Base-by-base conservation (phyloP, 2,329 filamentous ascomycete species). In the Microsporum ferrugineum region DNA sequence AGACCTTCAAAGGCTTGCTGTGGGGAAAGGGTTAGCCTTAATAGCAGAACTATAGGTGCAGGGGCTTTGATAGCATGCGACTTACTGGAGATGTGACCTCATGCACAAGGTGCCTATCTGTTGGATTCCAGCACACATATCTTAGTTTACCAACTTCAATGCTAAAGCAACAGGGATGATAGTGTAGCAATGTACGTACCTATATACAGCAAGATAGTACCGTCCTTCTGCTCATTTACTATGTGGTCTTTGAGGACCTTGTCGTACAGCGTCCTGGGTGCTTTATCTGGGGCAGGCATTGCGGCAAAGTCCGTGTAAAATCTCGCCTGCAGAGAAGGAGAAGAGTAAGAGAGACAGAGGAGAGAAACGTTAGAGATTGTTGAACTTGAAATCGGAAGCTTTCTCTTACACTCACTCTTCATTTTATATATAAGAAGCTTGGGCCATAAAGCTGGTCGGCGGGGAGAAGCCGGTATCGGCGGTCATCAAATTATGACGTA, bases 1-100 rank as follows among this genome's bases (percentile, higher is more conserved):
- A 97, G 84, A 58, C 92, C 92, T 75, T 99, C 94, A 70, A 97
- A 99, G 56, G 94, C 94, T 89, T 97, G 94, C 86, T 91, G 71
- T 69, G 70, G 62, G 58, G 61, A 31, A 39, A 51, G 29, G 17
- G 31, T 59, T 38, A 57, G 57, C 39, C 43, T 49, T 53, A n/a
- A n/a, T 17, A 43, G n/a, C 12, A 31, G 56, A 31, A 33, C 17
- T 60, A 41, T 14, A 31, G 14, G 29, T 55, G 34, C 53, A 17
- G 55, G 41, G 58, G 47, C 17, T 53, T 61, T 64, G 67, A 60
- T 67, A 41, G 57, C 57, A 59, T 59, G 64, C 45, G 8, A 76
- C 86, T 72, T 82, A 91, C 88, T 65, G 94, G 94, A 69, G 92
- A 96, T 69, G 94, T 99, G 73, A 99, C 94, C 81, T 99, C 94